Evolutionary conservation across 1,139 yeast genomes (phyloP), one percentile per base, ranked within the genome.

Genomic region (Saccharomycopsis phalli): DNA sequence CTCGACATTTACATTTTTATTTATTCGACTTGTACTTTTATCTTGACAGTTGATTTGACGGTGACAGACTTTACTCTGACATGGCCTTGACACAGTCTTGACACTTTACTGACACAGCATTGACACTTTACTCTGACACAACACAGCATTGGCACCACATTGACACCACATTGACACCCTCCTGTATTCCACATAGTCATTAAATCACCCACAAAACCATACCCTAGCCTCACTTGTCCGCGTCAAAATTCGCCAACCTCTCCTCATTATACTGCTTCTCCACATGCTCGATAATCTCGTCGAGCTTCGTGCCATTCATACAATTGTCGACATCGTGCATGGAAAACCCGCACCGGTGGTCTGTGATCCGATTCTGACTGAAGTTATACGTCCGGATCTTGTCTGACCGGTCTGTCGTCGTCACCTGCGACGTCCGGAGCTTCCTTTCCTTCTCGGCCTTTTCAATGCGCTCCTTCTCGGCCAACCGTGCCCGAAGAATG

Each of bases 351-450:
- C 95, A 86, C 40, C 98, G 66, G 55, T 91, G 98, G 55, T 91
- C 99, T 0, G 97, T 88, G 41, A 91, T 74, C 52, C 98, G 68
- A 55, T 87, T 87, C 54, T 91, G 97, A 4, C 94, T 88, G 51
- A 71, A 88, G 54, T 91, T 91, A 58, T 91, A 91, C 0, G 98
- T 93, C 50, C 98, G 65, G 47, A 91, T 81, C 61, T 91, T 91
- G 56, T 93, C 98, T 2, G 94, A 79, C 46, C 98, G 67, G 55
- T 86, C 95, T 1, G 95, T 86, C 1, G 93, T 71, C 1, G 87
- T 69, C 3, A 91, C 97, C 57, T 88, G 97, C 40, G 78, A 83
- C 1, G 81, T 75, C 45, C 98, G 65, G 45, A 78, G 69, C 41
- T 69, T 69, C 37, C 80, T 66, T 53, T 86, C 95, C 47, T 70